phyloP scores from a whole-genome alignment of 176 grass and related monocot genomes.

The Puya raimondii region DNA sequence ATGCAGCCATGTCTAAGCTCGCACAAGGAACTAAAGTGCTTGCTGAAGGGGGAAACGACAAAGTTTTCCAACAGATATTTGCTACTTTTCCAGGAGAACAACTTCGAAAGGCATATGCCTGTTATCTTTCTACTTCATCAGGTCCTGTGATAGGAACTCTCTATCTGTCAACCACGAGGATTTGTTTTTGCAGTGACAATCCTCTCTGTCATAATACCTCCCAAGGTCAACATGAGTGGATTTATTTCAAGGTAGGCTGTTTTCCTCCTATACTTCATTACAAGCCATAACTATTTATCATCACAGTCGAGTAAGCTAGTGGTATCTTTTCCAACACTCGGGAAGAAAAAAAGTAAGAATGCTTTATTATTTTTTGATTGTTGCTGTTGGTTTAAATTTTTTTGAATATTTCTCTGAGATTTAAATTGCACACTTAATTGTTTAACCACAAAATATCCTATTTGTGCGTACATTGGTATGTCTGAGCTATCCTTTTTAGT shows the following conservation, averaged over 20 bases:
- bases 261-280: not conserved
- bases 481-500: too few relatives aligned
- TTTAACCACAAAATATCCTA: too few relatives aligned
- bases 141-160: slow-evolving; percentile 82
- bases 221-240: slow-evolving; percentile 27
- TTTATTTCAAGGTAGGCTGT: slow-evolving; percentile 55
- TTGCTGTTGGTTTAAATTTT: too few relatives aligned
- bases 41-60: slow-evolving; percentile 70
- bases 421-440: too few relatives aligned
- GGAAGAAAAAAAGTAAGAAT: too few relatives aligned
- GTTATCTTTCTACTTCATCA: slow-evolving; percentile 81
- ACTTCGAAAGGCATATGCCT: slow-evolving; percentile 76
- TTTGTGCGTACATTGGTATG: too few relatives aligned
- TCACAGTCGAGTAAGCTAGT: too few relatives aligned
- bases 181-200: slow-evolving; percentile 80
- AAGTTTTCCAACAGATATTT: slow-evolving; percentile 80
- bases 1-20: slow-evolving; percentile 62
- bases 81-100: slow-evolving; percentile 54
- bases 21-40: slow-evolving; percentile 81
- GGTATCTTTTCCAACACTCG: too few relatives aligned
- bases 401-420: too few relatives aligned
- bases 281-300: not conserved
- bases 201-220: slow-evolving; percentile 41
- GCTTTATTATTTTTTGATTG: too few relatives aligned
- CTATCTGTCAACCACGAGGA: slow-evolving; percentile 65